Base-by-base conservation (phyloP, 495 filamentous ascomycete species). In the Aspergillus steynii region DNA sequence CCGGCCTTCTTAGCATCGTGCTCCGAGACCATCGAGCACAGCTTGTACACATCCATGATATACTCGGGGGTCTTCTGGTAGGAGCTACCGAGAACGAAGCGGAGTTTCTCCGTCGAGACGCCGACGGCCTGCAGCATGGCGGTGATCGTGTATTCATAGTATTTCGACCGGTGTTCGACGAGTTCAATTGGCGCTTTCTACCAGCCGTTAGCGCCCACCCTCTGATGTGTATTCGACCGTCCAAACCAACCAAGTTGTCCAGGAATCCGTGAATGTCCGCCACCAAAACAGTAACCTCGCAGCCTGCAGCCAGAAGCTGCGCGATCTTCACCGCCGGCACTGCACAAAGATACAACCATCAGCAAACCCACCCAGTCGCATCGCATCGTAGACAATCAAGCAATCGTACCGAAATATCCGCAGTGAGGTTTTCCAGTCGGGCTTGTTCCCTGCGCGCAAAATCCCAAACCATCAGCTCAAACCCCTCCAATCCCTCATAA, bases 221-320 rank as follows among this genome's bases (percentile, higher is more conserved):
- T 20, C 20, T 20, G 20, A 37, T 37, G 5, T 8, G 9, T 10
- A 37, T 37, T 8, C 9, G 10, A 12, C 34, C 34, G 34, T 37
- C 20, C 20, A 8, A 37, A 37, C 34, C 5, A 37, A 37, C 34
- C 34, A 80, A 67, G 56, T 76, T 77, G 56, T 82, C 78, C 2
- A 82, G 69, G 70, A 82, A 83, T 20, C 62, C 80, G 62, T 83
- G 81, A 7, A 85, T 74, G 64, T 96, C 91, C 63, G 92, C 91
- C 12, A 97, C 85, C 9, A 96, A 86, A 51, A 96, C 81, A 46
- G 83, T 87, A 58, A 97, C 85, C 27, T 89, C 80, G 74, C 92
- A 97, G 25, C 90, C 93, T 27, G 95, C 93, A 34, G 81, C 81
- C 3, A 99, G 86, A 62, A 96, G 85, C 67, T 99, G 87, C 34